phyloP scores from a whole-genome alignment of 805 yeast species.

The Starmerella gropengiesseri region DNA sequence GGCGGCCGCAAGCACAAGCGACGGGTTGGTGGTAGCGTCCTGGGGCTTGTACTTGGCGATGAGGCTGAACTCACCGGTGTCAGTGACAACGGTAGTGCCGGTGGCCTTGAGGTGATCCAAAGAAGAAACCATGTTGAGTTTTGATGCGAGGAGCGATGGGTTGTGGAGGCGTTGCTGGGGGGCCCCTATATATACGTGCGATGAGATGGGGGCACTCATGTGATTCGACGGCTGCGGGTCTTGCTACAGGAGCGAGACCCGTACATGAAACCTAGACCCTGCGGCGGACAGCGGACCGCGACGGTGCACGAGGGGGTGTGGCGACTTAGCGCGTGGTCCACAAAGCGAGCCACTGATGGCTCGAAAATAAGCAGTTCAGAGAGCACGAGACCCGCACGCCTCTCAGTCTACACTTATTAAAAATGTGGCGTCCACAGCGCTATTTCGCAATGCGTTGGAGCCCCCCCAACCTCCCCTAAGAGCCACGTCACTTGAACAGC shows the following conservation, averaged over 20 bases:
- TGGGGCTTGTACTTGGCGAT: slow-evolving; percentile 97
- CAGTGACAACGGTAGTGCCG: slow-evolving; percentile 95
- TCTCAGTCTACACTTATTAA: no score
- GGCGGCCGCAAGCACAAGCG: slow-evolving; percentile 90
- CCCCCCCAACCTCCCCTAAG: no score
- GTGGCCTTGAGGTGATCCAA: slow-evolving; percentile 87
- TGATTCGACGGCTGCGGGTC: slow-evolving; percentile 4
- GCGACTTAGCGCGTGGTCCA: no score
- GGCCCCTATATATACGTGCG: slow-evolving; percentile 4
- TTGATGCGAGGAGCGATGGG: not conserved
- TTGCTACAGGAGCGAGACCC: slow-evolving; percentile 2
- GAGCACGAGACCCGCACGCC: no score
- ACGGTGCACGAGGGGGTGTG: no score
- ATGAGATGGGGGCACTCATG: slow-evolving; percentile 3
- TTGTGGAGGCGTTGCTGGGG: not conserved
- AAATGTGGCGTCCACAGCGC: no score
- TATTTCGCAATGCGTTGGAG: no score
- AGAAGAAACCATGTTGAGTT: slow-evolving; percentile 44
- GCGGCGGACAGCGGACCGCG: no score
- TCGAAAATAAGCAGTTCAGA: no score
- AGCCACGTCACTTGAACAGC: slow-evolving; percentile 5
- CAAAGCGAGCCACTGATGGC: no score
- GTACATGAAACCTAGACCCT: slow-evolving; percentile 1
- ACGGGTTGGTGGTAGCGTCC: slow-evolving; percentile 98
- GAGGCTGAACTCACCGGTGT: slow-evolving; percentile 95